Percentiles rank a stretch among this genome's conserved stretches.
phyloP scores from a whole-genome alignment of 176 grass and related monocot species.

The bread wheat (Triticum aestivum) region IWGSC_CS_RefSeq_v2.1 NC_057795.1:510136693-510137192 shows the following conservation, averaged over 20 bases:
- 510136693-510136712: constrained; percentile 2
- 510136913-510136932: background rate
- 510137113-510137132: constrained; percentile 24
- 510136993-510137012: background rate
- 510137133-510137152: background rate
- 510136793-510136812: background rate
- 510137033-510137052: background rate
- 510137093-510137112: constrained; percentile 32
- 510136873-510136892: background rate
- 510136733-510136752: too few species aligned
- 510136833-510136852: background rate
- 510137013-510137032: background rate
- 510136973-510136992: background rate
- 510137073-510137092: constrained; percentile 7
- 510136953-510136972: constrained; percentile 1
- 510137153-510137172: background rate
- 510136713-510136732: too few species aligned
- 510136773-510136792: background rate
- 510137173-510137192: background rate
- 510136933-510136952: constrained; percentile 1
- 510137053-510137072: constrained; percentile 25
- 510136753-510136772: constrained; percentile 15
- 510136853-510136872: background rate
- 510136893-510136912: background rate
- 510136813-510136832: background rate